These are phyloP conservation scores for Medicago arabica DNA, from an alignment of 306 rosid species.

Conservation along the genomic window DNA sequence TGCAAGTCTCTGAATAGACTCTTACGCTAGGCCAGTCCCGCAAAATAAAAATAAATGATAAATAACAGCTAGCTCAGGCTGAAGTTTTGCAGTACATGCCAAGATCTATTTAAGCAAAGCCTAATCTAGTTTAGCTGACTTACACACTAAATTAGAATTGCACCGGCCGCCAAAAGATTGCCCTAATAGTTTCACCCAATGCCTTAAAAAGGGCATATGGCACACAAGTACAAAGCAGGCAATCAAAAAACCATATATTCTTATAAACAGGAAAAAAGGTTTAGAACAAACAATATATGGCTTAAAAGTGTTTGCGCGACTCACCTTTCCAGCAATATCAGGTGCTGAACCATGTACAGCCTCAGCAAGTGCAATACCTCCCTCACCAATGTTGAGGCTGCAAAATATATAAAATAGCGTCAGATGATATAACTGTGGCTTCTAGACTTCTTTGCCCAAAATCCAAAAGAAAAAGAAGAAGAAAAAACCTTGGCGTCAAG, in stretches of 20 bases:
- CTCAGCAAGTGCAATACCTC: constrained; percentile 99
- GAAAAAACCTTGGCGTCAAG: constrained; percentile 83
- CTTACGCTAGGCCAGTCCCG: not conserved
- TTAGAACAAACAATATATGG: constrained; percentile 9
- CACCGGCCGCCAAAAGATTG: not conserved
- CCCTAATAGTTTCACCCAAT: constrained; percentile 27
- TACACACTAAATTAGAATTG: constrained; percentile 13
- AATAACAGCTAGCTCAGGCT: not conserved
- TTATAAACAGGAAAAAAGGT: not conserved
- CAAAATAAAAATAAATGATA: not conserved
- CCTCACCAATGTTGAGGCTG: constrained; percentile 98
- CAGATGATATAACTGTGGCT: constrained; percentile 38
- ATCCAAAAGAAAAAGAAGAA: not conserved
- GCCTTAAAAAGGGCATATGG: not conserved
- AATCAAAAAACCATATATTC: not conserved
- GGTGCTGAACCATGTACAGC: constrained; percentile 99
- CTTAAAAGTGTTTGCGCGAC: constrained; percentile 17
- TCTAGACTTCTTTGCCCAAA: constrained; percentile 15
- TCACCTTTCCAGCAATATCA: constrained; percentile 99
- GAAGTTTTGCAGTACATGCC: not conserved
- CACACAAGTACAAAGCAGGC: constrained; percentile 6
- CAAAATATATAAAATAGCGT: constrained; percentile 33
- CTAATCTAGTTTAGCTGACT: not conserved
- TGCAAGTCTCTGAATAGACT: not conserved
- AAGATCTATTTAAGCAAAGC: not conserved